Conservation (phyloP, 1,139 yeast species). For the Saccharomyces hybrid region DNA sequence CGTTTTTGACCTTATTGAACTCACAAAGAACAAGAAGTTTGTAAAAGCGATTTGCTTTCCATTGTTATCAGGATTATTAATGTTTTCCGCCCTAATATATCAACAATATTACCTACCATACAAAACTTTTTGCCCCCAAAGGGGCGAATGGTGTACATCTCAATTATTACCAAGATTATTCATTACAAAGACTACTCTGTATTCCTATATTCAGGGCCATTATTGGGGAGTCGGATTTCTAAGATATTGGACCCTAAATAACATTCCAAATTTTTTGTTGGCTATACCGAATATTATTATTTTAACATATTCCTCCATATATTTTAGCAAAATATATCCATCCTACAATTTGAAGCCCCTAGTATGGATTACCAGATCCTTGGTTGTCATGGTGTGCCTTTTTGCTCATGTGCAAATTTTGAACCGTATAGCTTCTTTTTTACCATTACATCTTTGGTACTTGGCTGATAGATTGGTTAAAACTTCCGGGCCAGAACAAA, state of each 20-base stretch:
- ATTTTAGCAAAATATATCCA: slow-evolving; percentile 29
- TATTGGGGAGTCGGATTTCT: slow-evolving; percentile 87
- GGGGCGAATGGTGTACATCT: slow-evolving; percentile 70
- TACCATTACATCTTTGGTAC: slow-evolving; percentile 74
- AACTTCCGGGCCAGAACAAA: slow-evolving; percentile 8
- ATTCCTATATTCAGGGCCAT: slow-evolving; percentile 64
- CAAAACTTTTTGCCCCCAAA: slow-evolving; percentile 53
- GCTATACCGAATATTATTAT: slow-evolving; percentile 59
- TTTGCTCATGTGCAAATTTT: slow-evolving; percentile 83
- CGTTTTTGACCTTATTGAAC: slow-evolving; percentile 46
- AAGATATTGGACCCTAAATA: slow-evolving; percentile 71
- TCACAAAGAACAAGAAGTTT: slow-evolving; percentile 15
- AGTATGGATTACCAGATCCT: slow-evolving; percentile 36
- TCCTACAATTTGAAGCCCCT: slow-evolving; percentile 35
- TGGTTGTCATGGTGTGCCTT: slow-evolving; percentile 46
- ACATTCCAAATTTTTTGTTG: slow-evolving; percentile 77
- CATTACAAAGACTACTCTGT: slow-evolving; percentile 43
- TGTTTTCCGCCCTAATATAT: slow-evolving; percentile 41
- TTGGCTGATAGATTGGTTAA: slow-evolving; percentile 38
- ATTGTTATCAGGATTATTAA: slow-evolving; percentile 47
- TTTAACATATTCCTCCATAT: slow-evolving; percentile 28
- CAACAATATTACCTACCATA: slow-evolving; percentile 49
- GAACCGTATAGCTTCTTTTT: slow-evolving; percentile 67
- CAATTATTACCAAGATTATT: slow-evolving; percentile 32
- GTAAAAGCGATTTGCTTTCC: slow-evolving; percentile 28